Conservation (phyloP, 2,329 filamentous ascomycete species). For the Cryphonectria naterciae region DNA sequence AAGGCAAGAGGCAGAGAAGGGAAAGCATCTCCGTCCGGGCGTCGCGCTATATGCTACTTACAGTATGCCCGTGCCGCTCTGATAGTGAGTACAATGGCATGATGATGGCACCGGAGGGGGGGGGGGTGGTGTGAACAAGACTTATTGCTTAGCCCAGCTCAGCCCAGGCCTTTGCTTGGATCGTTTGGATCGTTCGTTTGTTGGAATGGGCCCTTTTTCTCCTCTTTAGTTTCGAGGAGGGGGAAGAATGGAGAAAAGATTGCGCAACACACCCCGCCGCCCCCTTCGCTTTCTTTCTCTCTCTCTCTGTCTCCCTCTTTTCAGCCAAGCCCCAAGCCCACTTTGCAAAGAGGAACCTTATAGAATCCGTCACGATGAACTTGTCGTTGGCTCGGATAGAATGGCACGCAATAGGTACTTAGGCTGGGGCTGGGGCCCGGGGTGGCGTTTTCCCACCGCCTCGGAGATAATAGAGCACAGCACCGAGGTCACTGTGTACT, state of each 20-base stretch:
- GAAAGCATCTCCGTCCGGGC: constrained; percentile 10
- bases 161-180: background rate
- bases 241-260: background rate
- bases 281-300: no score
- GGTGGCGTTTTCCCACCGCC: background rate
- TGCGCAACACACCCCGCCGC: background rate
- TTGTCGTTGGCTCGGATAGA: background rate
- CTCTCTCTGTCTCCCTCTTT: no score
- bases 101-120: background rate
- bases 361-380: background rate
- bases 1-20: constrained; percentile 7
- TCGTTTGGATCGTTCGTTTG: background rate
- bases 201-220: background rate
- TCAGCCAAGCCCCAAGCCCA: background rate
- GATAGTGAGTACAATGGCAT: background rate
- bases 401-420: background rate
- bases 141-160: background rate
- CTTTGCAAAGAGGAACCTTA: background rate
- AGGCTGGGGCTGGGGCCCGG: background rate
- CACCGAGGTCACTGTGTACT: background rate
- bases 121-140: background rate
- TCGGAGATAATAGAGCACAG: constrained; percentile 8
- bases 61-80: background rate
- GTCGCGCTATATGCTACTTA: constrained; percentile 6
- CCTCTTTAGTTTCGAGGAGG: background rate